Percentiles rank a stretch among this genome's conserved stretches.
phyloP scores from a whole-genome alignment of 2,329 filamentous ascomycete species.

The Claviceps arundinis region DNA sequence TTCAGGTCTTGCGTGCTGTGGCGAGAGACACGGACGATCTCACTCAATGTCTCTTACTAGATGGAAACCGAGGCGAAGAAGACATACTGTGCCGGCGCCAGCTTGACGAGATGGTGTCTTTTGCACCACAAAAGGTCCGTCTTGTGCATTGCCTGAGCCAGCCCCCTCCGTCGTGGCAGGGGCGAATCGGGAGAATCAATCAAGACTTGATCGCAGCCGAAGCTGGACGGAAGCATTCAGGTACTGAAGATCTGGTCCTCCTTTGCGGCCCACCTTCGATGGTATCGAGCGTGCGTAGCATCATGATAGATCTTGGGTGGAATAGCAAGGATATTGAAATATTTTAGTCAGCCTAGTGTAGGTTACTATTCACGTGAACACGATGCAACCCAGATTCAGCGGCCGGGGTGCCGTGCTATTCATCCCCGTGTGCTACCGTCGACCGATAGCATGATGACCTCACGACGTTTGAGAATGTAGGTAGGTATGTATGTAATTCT shows the following conservation, averaged over 20 bases:
- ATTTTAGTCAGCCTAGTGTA: conserved; percentile 10
- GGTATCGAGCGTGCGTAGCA: conserved; percentile 51
- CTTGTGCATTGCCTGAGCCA: conserved; percentile 59
- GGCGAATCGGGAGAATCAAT: conserved; percentile 54
- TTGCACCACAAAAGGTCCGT: conserved; percentile 43
- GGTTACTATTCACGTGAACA: no score
- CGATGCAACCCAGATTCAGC: no score
- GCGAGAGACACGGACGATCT: conserved; percentile 48
- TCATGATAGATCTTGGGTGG: conserved; percentile 51
- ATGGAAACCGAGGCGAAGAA: conserved; percentile 63
- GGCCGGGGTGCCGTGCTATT: no score
- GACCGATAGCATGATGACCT: no score
- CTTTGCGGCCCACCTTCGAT: conserved; percentile 68
- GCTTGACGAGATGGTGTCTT: conserved; percentile 48
- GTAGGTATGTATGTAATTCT: no score
- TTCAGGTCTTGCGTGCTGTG: conserved; percentile 64
- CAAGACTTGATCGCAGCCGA: conserved; percentile 48
- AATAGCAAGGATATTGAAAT: conserved; percentile 16
- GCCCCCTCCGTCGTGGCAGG: conserved; percentile 51
- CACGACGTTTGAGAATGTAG: no score
- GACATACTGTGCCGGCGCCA: conserved; percentile 74
- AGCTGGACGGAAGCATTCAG: conserved; percentile 26
- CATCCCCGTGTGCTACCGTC: no score
- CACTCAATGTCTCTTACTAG: conserved; percentile 58
- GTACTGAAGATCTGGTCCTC: conserved; percentile 49